A percentile compares a stretch with the other conserved stretches of the same genome.
phyloP scores from a whole-genome alignment of 768 basidiomycete species.

The Leucogyrophana mollusca region DNA sequence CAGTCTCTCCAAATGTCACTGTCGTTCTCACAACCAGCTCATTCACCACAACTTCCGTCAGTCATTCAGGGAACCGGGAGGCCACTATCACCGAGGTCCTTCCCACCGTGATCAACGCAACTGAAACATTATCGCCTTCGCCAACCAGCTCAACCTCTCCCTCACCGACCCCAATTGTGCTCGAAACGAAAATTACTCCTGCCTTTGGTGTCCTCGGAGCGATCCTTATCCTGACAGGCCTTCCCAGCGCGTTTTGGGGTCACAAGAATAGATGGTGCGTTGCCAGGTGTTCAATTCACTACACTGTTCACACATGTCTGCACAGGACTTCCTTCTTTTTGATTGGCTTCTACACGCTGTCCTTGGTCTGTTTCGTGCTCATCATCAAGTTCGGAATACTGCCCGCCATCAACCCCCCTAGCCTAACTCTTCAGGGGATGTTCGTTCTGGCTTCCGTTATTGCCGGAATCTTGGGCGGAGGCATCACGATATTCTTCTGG shows the following conservation, averaged over 20 bases:
- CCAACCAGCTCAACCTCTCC: slow-evolving; percentile 42
- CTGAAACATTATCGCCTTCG: slow-evolving; percentile 48
- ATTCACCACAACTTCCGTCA: slow-evolving; percentile 47
- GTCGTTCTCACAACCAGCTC: slow-evolving; percentile 56
- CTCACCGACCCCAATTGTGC: slow-evolving; percentile 33
- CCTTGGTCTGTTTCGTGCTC: slow-evolving; percentile 83
- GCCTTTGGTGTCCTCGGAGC: slow-evolving; percentile 89
- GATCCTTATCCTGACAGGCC: slow-evolving; percentile 83
- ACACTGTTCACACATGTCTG: slow-evolving; percentile 12
- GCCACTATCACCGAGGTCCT: slow-evolving; percentile 52
- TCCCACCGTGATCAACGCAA: slow-evolving; percentile 64
- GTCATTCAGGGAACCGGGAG: slow-evolving; percentile 46
- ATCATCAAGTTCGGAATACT: slow-evolving; percentile 88
- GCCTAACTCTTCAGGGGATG: slow-evolving; percentile 76
- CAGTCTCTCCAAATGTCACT: slow-evolving; percentile 37
- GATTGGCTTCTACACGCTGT: slow-evolving; percentile 86
- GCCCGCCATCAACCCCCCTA: slow-evolving; percentile 80
- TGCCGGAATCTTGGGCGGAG: slow-evolving; percentile 83
- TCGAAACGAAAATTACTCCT: slow-evolving; percentile 74
- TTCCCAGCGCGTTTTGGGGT: slow-evolving; percentile 88
- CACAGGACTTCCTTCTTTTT: slow-evolving; percentile 90
- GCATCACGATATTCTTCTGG: slow-evolving; percentile 89
- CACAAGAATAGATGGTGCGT: slow-evolving; percentile 93
- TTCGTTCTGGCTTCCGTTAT: slow-evolving; percentile 83
- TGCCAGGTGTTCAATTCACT: slow-evolving; percentile 4